Evolutionary conservation across 352 stramenopile genomes (phyloP).

Genomic region (Phytophthora macrochlamydospora): DNA sequence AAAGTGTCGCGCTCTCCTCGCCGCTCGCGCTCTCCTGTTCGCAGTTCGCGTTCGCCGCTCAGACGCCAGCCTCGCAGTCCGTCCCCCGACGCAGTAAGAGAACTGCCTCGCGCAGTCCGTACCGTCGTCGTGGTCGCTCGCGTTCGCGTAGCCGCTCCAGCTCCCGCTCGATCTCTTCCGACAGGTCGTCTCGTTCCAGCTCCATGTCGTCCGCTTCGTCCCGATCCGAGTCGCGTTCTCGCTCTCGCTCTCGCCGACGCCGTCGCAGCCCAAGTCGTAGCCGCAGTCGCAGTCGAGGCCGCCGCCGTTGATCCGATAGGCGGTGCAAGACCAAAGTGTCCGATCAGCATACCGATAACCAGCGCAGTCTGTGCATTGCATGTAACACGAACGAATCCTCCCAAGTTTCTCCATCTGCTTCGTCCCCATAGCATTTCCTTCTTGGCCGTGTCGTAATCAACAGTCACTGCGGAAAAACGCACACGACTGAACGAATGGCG

Average conservation of each 20-base stretch:
- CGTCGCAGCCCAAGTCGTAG: conserved; percentile 37
- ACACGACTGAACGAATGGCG: conserved; percentile 4
- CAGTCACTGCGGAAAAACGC: neutral
- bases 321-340: no score
- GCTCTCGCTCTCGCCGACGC: conserved; percentile 29
- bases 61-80: conserved; percentile 32
- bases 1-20: conserved; percentile 2
- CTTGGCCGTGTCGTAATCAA: neutral
- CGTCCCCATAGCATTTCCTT: no score
- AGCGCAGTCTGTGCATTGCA: no score
- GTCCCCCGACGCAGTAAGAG: conserved; percentile 27
- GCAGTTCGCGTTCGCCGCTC: conserved; percentile 7
- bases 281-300: conserved; percentile 26
- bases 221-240: conserved; percentile 27
- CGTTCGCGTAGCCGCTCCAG: conserved; percentile 10
- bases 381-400: no score
- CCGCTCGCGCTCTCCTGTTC: conserved; percentile 7
- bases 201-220: conserved; percentile 11
- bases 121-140: conserved; percentile 29
- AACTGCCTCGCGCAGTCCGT: conserved; percentile 20
- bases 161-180: conserved; percentile 20
- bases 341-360: no score
- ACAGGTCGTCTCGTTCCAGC: conserved; percentile 36
- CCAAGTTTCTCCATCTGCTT: no score
- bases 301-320: conserved; percentile 19